Evolutionary conservation across 2,329 filamentous ascomycete species (phyloP).

Genomic region (Calonectria multiphialidica): DNA sequence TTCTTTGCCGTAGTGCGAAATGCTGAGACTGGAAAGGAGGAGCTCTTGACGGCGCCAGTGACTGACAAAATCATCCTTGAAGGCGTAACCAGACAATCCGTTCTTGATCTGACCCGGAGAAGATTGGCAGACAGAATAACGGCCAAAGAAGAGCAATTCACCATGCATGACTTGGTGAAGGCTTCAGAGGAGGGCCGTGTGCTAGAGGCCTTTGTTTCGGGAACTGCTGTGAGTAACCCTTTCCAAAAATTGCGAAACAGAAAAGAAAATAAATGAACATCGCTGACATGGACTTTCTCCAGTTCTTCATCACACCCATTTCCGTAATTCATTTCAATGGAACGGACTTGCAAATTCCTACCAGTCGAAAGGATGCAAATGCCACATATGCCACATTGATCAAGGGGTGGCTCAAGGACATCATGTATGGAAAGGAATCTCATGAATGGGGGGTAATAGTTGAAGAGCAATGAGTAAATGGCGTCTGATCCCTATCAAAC

Average conservation of each 20-base stretch:
- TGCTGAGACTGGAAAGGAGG: constrained; percentile 58
- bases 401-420: constrained; percentile 24
- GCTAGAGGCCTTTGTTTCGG: constrained; percentile 75
- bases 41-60: constrained; percentile 76
- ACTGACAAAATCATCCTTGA: constrained; percentile 72
- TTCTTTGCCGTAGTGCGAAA: constrained; percentile 74
- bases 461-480: neutral
- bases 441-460: constrained; percentile 24
- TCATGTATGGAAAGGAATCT: constrained; percentile 26
- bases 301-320: constrained; percentile 30
- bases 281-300: neutral
- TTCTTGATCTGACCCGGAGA: constrained; percentile 67
- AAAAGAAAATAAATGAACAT: neutral
- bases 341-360: constrained; percentile 4
- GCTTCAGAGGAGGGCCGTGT: constrained; percentile 70
- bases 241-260: neutral
- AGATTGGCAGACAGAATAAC: neutral
- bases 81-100: constrained; percentile 74
- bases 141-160: constrained; percentile 64
- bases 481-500: neutral
- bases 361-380: neutral
- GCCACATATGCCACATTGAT: neutral
- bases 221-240: constrained; percentile 68
- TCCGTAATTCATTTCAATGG: constrained; percentile 22
- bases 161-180: constrained; percentile 69